Evolutionary conservation across 2,329 filamentous ascomycete species (phyloP), one percentile per base, ranked within the genome.

Genomic region (Zasmidium angulare): DNA sequence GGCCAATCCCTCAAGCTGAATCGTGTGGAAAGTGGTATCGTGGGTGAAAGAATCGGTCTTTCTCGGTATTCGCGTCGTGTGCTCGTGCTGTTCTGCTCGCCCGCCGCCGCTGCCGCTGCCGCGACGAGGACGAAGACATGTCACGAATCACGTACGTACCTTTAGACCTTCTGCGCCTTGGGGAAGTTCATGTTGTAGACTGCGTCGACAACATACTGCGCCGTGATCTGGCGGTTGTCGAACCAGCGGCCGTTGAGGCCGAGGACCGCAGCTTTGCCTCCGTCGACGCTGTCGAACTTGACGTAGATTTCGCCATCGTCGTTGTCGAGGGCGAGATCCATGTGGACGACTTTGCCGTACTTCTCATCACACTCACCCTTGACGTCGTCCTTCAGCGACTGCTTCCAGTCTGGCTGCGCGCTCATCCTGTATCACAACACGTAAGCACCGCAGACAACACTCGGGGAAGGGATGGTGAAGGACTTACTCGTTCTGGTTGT

Each of bases 221-320:
- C 95, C 75, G 90, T 93, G 76, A 99, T 96, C 82, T 91, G 91
- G 72, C 88, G 86, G 71, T 91, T 91, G 73, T 91, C 95, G 78
- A 99, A 99, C 78, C 90, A 96, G 74, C 95, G 89, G 72, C 95
- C 95, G 77, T 99, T 98, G 64, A 99, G 86, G 73, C 95, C 95
- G 76, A 96, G 96, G 79, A 98, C 96, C 70, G 95, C 95, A 75
- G 97, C 98, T 78, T 97, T 91, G 74, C 93, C 93, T 69, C 93
- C 93, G 75, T 93, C 87, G 63, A 98, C 90, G 72, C 91, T 89
- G 78, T 96, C 92, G 80, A 99, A 99, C 78, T 99, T 99, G 76
- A 99, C 87, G 78, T 96, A 99, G 70, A 99, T 93, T 75, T 99
- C 95, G 78, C 95, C 95, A 50, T 92, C 95, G 79, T 96, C 96